Percentiles rank a stretch among this genome's conserved stretches.
These are phyloP conservation scores for Puccinia hordei DNA, from an alignment of 1,284 basidiomycete species.

Conservation along the genomic window DNA sequence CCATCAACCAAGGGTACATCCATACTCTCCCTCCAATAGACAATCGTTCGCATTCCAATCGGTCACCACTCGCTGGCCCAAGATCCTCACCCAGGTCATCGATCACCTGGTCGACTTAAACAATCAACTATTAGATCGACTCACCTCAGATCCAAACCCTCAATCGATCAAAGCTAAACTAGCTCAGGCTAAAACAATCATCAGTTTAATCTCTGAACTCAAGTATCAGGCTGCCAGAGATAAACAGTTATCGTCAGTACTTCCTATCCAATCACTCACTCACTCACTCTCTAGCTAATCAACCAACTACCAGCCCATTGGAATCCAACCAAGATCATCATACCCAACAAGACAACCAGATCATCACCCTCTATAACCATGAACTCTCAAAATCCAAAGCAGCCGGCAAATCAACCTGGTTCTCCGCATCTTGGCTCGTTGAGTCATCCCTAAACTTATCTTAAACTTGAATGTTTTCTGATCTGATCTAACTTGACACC, in stretches of 20 bases:
- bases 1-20: conserved; percentile 28
- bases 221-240: conserved; percentile 90
- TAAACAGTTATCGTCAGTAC: conserved; percentile 66
- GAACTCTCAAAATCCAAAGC: conserved; percentile 67
- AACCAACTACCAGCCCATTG: conserved; percentile 24
- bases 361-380: conserved; percentile 71
- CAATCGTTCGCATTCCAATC: conserved; percentile 65
- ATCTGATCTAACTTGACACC: not conserved
- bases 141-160: not conserved
- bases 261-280: not conserved
- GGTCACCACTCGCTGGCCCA: conserved; percentile 76
- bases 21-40: conserved; percentile 27
- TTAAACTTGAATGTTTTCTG: too few relatives aligned
- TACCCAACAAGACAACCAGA: conserved; percentile 65
- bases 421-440: conserved; percentile 80
- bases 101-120: conserved; percentile 64
- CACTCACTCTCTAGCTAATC: conserved; percentile 8
- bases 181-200: conserved; percentile 75
- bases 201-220: conserved; percentile 74
- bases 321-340: conserved; percentile 3
- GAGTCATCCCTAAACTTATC: conserved; percentile 56
- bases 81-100: conserved; percentile 78
- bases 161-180: conserved; percentile 58
- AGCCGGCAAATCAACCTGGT: conserved; percentile 75
- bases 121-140: conserved; percentile 61